Base-by-base conservation (phyloP, 495 filamentous ascomycete genomes). In the Chaetomium tenue region DNA sequence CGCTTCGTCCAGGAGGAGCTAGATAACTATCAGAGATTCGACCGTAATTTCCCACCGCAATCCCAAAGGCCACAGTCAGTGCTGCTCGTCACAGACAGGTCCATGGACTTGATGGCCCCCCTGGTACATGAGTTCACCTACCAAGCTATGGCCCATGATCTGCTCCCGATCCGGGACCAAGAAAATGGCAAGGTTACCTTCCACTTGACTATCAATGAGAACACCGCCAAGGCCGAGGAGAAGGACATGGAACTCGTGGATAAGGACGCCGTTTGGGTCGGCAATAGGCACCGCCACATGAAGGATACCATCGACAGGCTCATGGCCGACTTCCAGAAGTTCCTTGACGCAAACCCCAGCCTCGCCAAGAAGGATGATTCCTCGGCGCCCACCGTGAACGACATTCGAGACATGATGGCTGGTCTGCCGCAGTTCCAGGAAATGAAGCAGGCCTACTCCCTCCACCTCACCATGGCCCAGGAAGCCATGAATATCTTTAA, bases 391-490 rank as follows among this genome's bases (percentile, higher is more conserved):
- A 96, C 84, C 72, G 79, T 98, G 47, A 92, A 93, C 78, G 91
- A 89, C 54, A 97, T 98, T 73, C 92, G 92, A 74, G 91, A 96
- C 73, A 98, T 98, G 94, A 77, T 98, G 75, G 94, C 90, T 15
- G 93, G 92, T 46, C 79, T 98, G 63, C 92, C 92, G 26, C 91
- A 98, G 70, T 98, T 95, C 71, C 91, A 95, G 63, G 89, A 91
- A 72, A 89, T 93, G 78, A 97, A 98, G 76, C 89, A 96, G 73
- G 89, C 91, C 40, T 98, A 98, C 72, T 93, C 94, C 0, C 81
- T 98, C 37, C 94, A 98, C 74, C 80, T 98, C 18, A 93, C 85
- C 66, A 98, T 98, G 94, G 95, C 94, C n/a, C 89, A 96, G 71
- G 93, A 96, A 70, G 93, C 91, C 66, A 97, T 98, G 94, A 90